Base-by-base conservation (phyloP, 176 grass and related monocot genomes). In the Alopecurus myosuroides region DNA sequence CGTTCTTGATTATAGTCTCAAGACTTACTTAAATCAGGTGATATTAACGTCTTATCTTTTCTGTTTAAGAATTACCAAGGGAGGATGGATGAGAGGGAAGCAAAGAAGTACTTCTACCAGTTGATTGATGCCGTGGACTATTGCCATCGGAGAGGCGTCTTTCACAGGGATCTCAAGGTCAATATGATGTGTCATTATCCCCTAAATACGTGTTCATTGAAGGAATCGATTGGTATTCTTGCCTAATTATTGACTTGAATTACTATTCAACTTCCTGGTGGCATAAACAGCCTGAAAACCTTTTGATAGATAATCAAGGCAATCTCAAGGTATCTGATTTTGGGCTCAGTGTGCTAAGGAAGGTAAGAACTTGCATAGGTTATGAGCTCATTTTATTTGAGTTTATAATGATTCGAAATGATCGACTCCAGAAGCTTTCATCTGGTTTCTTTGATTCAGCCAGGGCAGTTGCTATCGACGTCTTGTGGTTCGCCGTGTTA, bases 101-200 rank as follows among this genome's bases (percentile, higher is more conserved):
- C 91, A 13, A 97, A 85, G 62, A 97, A 89, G 74, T 97, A 93
- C 51, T 97, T 97, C 81, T 88, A 97, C 77, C 94, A 97, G 61
- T 39, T 97, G 52, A 91, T 97, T 68, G 91, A 97, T 89, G 91
- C 81, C 5, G 84, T 97, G 34, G 88, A 97, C 86, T 97, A 93
- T 37, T 97, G 91, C 34, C 94, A 97, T 26, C 71, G 82, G 28
- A 91, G 68, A 89, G 91, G 89, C 46, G 74, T 93, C 41, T 93
- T 81, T 45, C 94, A 97, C 60, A 91, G 94, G 85, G 94, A 91
- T 71, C 88, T 97, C 41, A 97, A 97, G 91, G 94, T 91, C 37
- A 77, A 40, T 45, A 66, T 33, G 55, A 17, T 62, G 18, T 20
- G 18, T 20, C 5, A 4, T 45, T 48, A 29, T 78, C 26, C 13